A percentile compares a stretch with the other conserved stretches of the same genome.
Evolutionary conservation across 1,284 basidiomycete species (phyloP).

Genomic region (Puccinia coronata): DNA sequence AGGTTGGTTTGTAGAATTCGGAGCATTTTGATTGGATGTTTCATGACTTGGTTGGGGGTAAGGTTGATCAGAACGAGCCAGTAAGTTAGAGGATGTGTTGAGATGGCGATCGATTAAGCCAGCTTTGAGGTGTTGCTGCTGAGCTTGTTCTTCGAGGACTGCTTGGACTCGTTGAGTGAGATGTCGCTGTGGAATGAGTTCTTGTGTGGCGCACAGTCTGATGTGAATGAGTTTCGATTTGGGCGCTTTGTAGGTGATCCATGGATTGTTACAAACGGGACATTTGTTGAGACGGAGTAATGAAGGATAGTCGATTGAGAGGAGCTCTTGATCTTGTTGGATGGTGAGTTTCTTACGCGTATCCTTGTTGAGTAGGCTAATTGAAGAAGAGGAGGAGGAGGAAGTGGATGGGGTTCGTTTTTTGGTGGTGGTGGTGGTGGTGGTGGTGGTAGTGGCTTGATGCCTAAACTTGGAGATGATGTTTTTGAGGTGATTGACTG

Average conservation of each 20-base stretch:
- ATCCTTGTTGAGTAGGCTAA: not conserved
- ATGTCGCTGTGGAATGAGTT: constrained; percentile 13
- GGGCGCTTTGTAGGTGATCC: constrained; percentile 44
- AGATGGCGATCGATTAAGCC: constrained; percentile 22
- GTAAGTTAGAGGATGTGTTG: not conserved
- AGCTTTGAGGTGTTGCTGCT: not conserved
- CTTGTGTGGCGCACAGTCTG: not conserved
- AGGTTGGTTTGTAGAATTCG: too few species aligned
- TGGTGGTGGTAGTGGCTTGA: too few species aligned
- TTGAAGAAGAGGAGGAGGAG: not conserved
- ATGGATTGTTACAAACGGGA: constrained; percentile 20
- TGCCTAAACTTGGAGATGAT: constrained; percentile 8
- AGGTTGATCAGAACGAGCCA: not conserved
- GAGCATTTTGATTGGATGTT: not conserved
- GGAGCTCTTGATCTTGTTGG: not conserved
- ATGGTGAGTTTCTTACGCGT: too few species aligned
- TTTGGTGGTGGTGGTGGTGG: not conserved
- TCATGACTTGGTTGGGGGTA: not conserved
- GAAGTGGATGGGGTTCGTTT: not conserved
- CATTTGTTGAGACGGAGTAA: constrained; percentile 25
- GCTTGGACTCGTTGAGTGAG: not conserved
- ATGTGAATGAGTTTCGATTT: constrained; percentile 34
- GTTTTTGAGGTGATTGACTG: not conserved
- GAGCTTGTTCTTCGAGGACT: constrained; percentile 17
- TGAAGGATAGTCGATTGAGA: constrained; percentile 25